phyloP scores from a whole-genome alignment of 2,329 filamentous ascomycete genomes.

The Neofusicoccum sp. region DNA sequence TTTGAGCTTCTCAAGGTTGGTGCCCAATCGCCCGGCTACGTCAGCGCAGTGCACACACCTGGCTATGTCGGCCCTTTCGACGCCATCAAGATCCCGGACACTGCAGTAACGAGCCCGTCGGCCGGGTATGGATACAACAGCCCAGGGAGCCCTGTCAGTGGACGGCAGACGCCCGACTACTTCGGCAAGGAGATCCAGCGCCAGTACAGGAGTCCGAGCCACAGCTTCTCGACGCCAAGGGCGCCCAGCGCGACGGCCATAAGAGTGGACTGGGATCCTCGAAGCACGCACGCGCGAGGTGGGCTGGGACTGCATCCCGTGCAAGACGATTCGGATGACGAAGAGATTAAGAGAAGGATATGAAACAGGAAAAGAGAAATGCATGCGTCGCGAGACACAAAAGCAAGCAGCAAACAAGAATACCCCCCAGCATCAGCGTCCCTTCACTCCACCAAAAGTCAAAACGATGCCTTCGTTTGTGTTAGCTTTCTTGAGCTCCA shows the following conservation, averaged over 20 bases:
- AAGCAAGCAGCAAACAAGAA: not conserved
- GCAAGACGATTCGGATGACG: constrained; percentile 8
- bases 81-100: constrained; percentile 27
- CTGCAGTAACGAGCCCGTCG: constrained; percentile 21
- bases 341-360: constrained; percentile 5
- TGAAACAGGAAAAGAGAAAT: not conserved
- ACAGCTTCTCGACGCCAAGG: constrained; percentile 44
- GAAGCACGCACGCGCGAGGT: constrained; percentile 38
- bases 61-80: constrained; percentile 17
- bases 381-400: not conserved
- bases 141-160: constrained; percentile 18
- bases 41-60: constrained; percentile 24
- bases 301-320: constrained; percentile 24
- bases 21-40: constrained; percentile 11
- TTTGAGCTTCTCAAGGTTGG: constrained; percentile 37
- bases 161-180: constrained; percentile 30
- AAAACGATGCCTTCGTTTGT: not conserved
- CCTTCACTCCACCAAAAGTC: constrained; percentile 2
- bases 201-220: constrained; percentile 37
- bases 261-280: constrained; percentile 34
- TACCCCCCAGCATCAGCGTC: not conserved
- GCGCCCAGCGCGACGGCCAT: constrained; percentile 29
- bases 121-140: not conserved
- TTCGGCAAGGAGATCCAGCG: constrained; percentile 37
- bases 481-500: not conserved